Conservation (phyloP, 2,329 filamentous ascomycete species). For the Pseudopyricularia cyperi region DNA sequence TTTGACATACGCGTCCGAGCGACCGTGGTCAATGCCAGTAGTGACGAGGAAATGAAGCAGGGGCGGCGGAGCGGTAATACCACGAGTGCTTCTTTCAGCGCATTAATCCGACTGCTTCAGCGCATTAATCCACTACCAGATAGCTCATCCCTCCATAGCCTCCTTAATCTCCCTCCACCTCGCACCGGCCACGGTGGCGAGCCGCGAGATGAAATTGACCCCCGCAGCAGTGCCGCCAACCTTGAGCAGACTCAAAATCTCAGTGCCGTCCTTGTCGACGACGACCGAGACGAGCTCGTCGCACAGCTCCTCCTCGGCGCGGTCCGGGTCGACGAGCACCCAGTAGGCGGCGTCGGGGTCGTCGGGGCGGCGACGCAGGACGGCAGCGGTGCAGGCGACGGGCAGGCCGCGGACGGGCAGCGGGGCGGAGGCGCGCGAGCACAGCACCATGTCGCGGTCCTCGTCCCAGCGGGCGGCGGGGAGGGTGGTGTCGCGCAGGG, state of each 20-base stretch:
- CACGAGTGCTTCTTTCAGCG: no score
- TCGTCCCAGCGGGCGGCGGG: constrained; percentile 73
- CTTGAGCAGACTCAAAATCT: constrained; percentile 67
- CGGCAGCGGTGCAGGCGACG: constrained; percentile 62
- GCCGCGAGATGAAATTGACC: constrained; percentile 43
- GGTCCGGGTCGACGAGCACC: constrained; percentile 80
- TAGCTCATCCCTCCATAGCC: no score
- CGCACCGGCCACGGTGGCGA: constrained; percentile 45
- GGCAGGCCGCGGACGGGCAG: constrained; percentile 55
- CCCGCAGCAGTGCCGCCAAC: constrained; percentile 63
- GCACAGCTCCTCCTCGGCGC: constrained; percentile 76
- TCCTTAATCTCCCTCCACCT: constrained; percentile 49
- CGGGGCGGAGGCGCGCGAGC: constrained; percentile 38
- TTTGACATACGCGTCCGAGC: no score
- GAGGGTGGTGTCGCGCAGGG: constrained; percentile 63
- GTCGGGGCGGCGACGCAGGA: constrained; percentile 53
- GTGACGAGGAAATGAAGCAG: no score
- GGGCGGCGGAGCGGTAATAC: no score
- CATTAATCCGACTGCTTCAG: no score
- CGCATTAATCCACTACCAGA: no score
- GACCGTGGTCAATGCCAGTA: no score
- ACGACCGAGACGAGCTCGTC: constrained; percentile 73
- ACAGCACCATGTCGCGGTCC: constrained; percentile 68
- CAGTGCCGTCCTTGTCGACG: constrained; percentile 44
- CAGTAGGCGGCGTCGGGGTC: constrained; percentile 32